phyloP scores from a whole-genome alignment of 2,329 filamentous ascomycete genomes.

The Xylariaceae sp. region DNA sequence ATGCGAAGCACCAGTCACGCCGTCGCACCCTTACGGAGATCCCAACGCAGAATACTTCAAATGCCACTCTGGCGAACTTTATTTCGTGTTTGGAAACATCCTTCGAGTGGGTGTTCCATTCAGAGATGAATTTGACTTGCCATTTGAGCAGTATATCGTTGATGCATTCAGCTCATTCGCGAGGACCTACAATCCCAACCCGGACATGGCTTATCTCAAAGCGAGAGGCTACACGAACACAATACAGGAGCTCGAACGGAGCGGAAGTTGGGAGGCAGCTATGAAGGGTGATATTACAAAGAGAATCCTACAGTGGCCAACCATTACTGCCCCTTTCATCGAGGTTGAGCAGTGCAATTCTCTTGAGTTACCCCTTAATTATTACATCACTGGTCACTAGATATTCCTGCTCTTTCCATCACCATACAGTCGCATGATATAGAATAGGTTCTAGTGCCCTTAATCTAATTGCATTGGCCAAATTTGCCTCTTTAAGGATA shows the following conservation, averaged over 20 bases:
- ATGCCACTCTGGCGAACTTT: constrained; percentile 54
- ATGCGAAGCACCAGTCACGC: constrained; percentile 39
- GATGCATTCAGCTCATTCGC: constrained; percentile 52
- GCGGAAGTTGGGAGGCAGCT: constrained; percentile 36
- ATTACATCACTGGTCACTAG: too few species aligned
- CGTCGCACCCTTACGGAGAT: constrained; percentile 26
- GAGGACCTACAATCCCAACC: constrained; percentile 48
- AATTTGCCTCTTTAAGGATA: too few species aligned
- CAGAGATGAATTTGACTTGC: constrained; percentile 42
- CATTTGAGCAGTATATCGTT: constrained; percentile 36
- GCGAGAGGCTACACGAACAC: constrained; percentile 38
- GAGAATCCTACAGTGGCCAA: constrained; percentile 44
- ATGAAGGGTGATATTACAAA: constrained; percentile 37
- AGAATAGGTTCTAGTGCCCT: too few species aligned
- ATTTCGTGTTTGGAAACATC: constrained; percentile 52
- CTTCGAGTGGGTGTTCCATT: constrained; percentile 37
- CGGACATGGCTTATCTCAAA: constrained; percentile 39
- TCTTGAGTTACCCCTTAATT: constrained; percentile 42
- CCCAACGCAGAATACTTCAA: constrained; percentile 41
- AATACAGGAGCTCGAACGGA: constrained; percentile 16
- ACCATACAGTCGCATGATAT: too few species aligned
- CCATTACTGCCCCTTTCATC: constrained; percentile 37
- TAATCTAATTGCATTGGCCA: too few species aligned
- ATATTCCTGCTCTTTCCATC: too few species aligned
- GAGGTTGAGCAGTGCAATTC: constrained; percentile 49